Evolutionary conservation across 768 basidiomycete species (phyloP), one percentile per base, ranked within the genome.

Genomic region (Lactarius sp.): DNA sequence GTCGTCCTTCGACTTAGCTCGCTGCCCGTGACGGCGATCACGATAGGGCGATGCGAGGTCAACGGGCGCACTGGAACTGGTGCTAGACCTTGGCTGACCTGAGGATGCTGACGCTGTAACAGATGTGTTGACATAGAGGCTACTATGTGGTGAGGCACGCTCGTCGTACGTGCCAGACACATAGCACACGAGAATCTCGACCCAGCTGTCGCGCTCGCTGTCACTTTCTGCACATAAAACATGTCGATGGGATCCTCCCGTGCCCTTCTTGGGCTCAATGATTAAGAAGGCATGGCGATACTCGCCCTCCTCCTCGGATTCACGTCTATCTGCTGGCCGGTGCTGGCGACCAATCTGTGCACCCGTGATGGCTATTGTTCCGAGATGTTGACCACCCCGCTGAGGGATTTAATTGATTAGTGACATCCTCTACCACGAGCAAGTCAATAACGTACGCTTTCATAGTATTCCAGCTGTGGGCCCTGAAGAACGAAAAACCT

Each of bases 211-310:
- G 51, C 97, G 82, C 72, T 96, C 94, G 50, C 81, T 77, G 75
- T 99, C 97, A 71, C 92, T 97, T 76, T 97, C 94, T 0, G 97
- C 97, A 71, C 97, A 98, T 4, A 99, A 79, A 46, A 99, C 95
- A 72, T 98, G 96, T 18, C 92, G 84, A 70, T 83, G 85, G 53
- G 84, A 80, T 18, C 85, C 87, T 39, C 83, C 82, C 2, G 88
- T 85, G 2, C 81, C 84, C 66, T 84, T 88, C 75, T 85, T 90
- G 20, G 85, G 85, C 74, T 97, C 95, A 65, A 98, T 93, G 70
- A 99, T 92, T 66, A 99, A 85, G 77, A 99, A 98, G 1, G 97
- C 97, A 72, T 99, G 97, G 27, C 94, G 85, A 69, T 97, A 97
- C 68, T 96, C 91, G 71, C 92, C 92, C 69, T 97, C 94, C 58